phyloP scores from a whole-genome alignment of 371 early-diverging fungal genomes.

The Mortierella sp. region DNA sequence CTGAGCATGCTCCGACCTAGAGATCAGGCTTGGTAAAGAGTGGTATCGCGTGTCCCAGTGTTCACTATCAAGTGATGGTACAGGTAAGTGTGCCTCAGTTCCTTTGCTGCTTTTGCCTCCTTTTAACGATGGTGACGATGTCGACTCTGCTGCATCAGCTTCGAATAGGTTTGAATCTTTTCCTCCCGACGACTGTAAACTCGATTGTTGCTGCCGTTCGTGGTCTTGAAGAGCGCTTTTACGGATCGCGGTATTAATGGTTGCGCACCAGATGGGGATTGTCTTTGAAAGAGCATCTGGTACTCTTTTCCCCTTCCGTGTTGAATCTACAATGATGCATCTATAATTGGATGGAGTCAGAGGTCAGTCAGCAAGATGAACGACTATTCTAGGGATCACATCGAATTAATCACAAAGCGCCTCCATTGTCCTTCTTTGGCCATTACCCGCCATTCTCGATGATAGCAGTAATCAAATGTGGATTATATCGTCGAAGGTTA shows the following conservation, averaged over 20 bases:
- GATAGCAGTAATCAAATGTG: conserved; percentile 76
- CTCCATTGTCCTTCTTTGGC: not conserved
- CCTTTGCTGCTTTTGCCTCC: not conserved
- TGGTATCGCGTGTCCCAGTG: conserved; percentile 74
- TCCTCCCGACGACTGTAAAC: not conserved
- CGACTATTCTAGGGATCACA: not conserved
- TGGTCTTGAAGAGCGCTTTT: conserved; percentile 31
- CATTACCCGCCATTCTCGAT: conserved; percentile 67
- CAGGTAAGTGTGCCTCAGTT: conserved; percentile 1
- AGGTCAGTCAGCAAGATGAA: not conserved
- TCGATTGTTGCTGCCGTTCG: not conserved
- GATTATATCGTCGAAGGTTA: conserved; percentile 81
- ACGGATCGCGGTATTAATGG: conserved; percentile 71
- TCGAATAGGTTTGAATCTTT: not conserved
- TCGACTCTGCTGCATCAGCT: not conserved
- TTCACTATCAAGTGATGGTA: conserved; percentile 19
- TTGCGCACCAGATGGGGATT: conserved; percentile 90
- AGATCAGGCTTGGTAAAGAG: conserved; percentile 73
- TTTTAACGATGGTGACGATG: too few species aligned
- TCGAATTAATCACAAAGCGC: not conserved
- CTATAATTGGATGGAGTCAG: conserved; percentile 36
- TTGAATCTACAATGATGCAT: conserved; percentile 89
- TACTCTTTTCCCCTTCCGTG: conserved; percentile 85
- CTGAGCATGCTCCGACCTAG: conserved; percentile 80
- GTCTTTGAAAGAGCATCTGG: conserved; percentile 90